Evolutionary conservation across 1,139 yeast species (phyloP).

Genomic region (Pneumocystis murina): DNA sequence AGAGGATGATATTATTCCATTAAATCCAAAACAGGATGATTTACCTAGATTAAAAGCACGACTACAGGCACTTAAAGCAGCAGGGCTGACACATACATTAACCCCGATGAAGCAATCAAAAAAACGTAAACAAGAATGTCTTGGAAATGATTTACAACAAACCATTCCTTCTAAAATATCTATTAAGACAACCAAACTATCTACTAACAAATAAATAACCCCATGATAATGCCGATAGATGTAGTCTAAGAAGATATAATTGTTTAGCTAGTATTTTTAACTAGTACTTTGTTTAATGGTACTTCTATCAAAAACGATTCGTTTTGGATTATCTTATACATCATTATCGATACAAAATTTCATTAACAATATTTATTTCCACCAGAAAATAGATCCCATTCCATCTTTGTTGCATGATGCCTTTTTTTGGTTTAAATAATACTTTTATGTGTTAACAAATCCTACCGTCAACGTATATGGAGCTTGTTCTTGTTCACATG

Average conservation of each 20-base stretch:
- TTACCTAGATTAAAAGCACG: slow-evolving; percentile 24
- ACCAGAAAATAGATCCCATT: slow-evolving; percentile 12
- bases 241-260: no score
- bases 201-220: neutral
- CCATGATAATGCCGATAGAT: no score
- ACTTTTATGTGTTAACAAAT: slow-evolving; percentile 22
- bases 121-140: slow-evolving; percentile 18
- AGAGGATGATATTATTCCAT: slow-evolving; percentile 25
- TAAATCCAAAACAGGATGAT: slow-evolving; percentile 27
- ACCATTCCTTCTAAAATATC: neutral
- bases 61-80: slow-evolving; percentile 23
- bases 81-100: slow-evolving; percentile 37
- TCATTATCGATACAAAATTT: neutral
- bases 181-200: neutral
- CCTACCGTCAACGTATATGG: slow-evolving; percentile 8
- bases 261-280: no score
- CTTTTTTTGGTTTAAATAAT: slow-evolving; percentile 3
- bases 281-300: no score
- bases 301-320: no score
- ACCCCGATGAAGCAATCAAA: slow-evolving; percentile 26
- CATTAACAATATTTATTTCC: slow-evolving; percentile 7
- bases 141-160: neutral
- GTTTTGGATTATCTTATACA: no score
- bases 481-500: slow-evolving; percentile 1
- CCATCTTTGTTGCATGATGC: slow-evolving; percentile 10